Conservation (phyloP, 2,329 filamentous ascomycete species). For the Microthyrium microscopicum region DNA sequence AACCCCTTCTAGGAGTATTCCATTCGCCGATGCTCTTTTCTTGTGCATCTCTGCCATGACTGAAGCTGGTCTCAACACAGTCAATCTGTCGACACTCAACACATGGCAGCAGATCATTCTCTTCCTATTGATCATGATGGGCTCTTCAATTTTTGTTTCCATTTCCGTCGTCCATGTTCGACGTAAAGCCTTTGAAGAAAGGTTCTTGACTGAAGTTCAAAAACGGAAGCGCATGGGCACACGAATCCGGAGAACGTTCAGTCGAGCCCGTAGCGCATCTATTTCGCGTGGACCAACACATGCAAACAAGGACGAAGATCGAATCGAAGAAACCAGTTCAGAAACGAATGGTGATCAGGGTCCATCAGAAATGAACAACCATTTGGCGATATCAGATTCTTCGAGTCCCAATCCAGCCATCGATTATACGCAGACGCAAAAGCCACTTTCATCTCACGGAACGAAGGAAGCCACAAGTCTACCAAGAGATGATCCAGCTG, state of each 20-base stretch:
- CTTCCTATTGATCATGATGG: slow-evolving; percentile 47
- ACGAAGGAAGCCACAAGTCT: no score
- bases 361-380: no score
- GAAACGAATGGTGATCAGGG: no score
- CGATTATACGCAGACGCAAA: no score
- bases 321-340: background rate
- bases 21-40: slow-evolving; percentile 50
- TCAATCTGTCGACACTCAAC: slow-evolving; percentile 46
- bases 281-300: background rate
- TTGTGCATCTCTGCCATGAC: slow-evolving; percentile 25
- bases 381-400: no score
- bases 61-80: slow-evolving; percentile 44
- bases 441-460: no score
- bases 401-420: no score
- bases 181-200: slow-evolving; percentile 43
- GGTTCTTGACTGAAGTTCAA: no score
- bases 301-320: background rate
- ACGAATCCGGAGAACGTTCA: slow-evolving; percentile 14
- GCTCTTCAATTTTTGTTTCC: slow-evolving; percentile 50
- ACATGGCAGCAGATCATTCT: slow-evolving; percentile 52
- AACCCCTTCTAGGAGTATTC: slow-evolving; percentile 32
- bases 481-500: no score
- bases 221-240: slow-evolving; percentile 11
- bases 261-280: slow-evolving; percentile 13
- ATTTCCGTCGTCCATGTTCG: slow-evolving; percentile 45